Evolutionary conservation across 2,329 filamentous ascomycete genomes (phyloP).

Genomic region (Onygenales sp.): DNA sequence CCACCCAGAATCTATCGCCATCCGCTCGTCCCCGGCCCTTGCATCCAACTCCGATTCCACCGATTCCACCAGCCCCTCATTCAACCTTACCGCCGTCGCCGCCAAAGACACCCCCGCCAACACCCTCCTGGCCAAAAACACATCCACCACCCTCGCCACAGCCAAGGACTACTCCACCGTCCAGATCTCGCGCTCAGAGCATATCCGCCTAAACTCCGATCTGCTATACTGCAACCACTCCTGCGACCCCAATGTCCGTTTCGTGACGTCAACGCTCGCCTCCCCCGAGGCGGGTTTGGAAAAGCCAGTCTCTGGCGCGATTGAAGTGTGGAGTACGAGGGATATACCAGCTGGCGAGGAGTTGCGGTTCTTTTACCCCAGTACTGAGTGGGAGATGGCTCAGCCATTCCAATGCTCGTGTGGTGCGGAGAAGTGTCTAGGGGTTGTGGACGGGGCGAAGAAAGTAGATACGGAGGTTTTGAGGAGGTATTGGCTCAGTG

Average conservation of each 20-base stretch:
- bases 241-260: constrained; percentile 57
- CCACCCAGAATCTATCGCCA: constrained; percentile 9
- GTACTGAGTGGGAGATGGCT: constrained; percentile 65
- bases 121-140: constrained; percentile 56
- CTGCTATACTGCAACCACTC: constrained; percentile 60
- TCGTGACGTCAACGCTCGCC: constrained; percentile 41
- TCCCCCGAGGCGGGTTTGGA: constrained; percentile 42
- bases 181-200: constrained; percentile 47
- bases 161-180: constrained; percentile 53
- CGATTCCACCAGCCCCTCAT: constrained; percentile 36
- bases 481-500: constrained; percentile 52
- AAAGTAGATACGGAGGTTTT: constrained; percentile 48
- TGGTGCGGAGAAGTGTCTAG: constrained; percentile 46
- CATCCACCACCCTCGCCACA: constrained; percentile 32
- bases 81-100: constrained; percentile 53
- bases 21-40: constrained; percentile 9
- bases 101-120: constrained; percentile 49
- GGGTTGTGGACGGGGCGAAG: constrained; percentile 53
- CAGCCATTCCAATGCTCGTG: constrained; percentile 62
- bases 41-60: constrained; percentile 15
- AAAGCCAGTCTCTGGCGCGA: constrained; percentile 9
- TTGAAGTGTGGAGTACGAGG: constrained; percentile 12
- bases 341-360: constrained; percentile 26
- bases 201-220: constrained; percentile 57
- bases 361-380: constrained; percentile 61